Evolutionary conservation across 2,329 filamentous ascomycete species (phyloP).

Genomic region (Fusarium ramigenum): DNA sequence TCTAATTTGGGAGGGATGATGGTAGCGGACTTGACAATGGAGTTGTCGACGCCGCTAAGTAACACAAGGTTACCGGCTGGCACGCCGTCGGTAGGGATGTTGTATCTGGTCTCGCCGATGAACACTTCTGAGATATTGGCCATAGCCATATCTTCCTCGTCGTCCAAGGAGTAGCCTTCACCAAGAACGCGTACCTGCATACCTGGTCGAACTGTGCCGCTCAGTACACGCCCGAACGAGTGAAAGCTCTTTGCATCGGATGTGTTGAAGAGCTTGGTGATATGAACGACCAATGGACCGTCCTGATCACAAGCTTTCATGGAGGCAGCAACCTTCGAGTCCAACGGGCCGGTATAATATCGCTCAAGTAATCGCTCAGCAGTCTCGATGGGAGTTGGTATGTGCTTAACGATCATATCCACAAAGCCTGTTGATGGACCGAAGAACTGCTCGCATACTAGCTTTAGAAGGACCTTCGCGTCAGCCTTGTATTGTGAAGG

Average conservation of each 20-base stretch:
- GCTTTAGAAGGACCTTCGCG: slow-evolving; percentile 85
- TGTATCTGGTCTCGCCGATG: slow-evolving; percentile 93
- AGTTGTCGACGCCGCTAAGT: slow-evolving; percentile 94
- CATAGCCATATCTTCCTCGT: slow-evolving; percentile 95
- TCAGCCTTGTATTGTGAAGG: slow-evolving; percentile 92
- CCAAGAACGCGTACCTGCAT: slow-evolving; percentile 89
- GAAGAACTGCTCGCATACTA: slow-evolving; percentile 96
- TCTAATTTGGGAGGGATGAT: slow-evolving; percentile 82
- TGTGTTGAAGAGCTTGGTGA: slow-evolving; percentile 93
- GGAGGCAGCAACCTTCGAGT: slow-evolving; percentile 80
- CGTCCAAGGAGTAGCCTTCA: slow-evolving; percentile 94
- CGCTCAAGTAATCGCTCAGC: slow-evolving; percentile 80
- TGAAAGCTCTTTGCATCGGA: slow-evolving; percentile 91
- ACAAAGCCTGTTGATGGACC: slow-evolving; percentile 90
- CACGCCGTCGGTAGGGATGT: slow-evolving; percentile 88
- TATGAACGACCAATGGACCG: slow-evolving; percentile 88
- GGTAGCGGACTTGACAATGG: slow-evolving; percentile 96
- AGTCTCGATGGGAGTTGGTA: slow-evolving; percentile 86
- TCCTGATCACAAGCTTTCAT: slow-evolving; percentile 89
- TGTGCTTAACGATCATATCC: slow-evolving; percentile 91
- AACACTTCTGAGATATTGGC: slow-evolving; percentile 87
- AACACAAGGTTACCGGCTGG: slow-evolving; percentile 94
- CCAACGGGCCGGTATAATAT: slow-evolving; percentile 91
- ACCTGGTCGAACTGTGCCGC: slow-evolving; percentile 85
- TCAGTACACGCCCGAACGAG: slow-evolving; percentile 90